These are phyloP conservation scores for Strobilomyces dryophilus DNA, from an alignment of 768 basidiomycete genomes.

Conservation along the genomic window DNA sequence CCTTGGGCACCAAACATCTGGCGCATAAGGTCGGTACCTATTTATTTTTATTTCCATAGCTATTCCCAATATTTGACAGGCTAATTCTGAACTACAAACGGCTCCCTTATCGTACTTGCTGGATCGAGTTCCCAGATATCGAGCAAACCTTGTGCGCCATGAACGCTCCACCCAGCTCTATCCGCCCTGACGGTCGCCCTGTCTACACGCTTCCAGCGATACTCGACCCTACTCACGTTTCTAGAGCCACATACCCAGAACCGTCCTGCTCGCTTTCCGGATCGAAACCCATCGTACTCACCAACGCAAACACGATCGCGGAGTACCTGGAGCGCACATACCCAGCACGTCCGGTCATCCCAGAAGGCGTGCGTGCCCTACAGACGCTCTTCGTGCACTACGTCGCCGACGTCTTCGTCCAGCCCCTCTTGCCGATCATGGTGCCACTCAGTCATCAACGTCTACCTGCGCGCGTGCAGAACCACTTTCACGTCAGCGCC, in stretches of 20 bases:
- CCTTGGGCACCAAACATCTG: slow-evolving; percentile 79
- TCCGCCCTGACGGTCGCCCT: slow-evolving; percentile 52
- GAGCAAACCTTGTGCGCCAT: slow-evolving; percentile 56
- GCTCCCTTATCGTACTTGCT: slow-evolving; percentile 62
- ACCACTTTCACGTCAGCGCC: slow-evolving; percentile 38
- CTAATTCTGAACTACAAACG: slow-evolving; percentile 77
- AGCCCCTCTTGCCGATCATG: slow-evolving; percentile 67
- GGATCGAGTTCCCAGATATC: slow-evolving; percentile 69
- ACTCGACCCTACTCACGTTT: slow-evolving; percentile 43
- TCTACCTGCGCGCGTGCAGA: slow-evolving; percentile 51
- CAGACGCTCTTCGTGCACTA: slow-evolving; percentile 69
- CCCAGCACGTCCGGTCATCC: slow-evolving; percentile 67
- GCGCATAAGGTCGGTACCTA: slow-evolving; percentile 52
- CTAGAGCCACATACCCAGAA: neutral
- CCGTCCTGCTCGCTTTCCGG: slow-evolving; percentile 29
- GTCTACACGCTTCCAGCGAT: slow-evolving; percentile 70
- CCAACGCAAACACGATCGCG: slow-evolving; percentile 58
- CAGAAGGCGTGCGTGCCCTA: slow-evolving; percentile 65
- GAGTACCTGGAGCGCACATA: slow-evolving; percentile 69
- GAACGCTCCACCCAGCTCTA: slow-evolving; percentile 53
- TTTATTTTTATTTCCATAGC: neutral
- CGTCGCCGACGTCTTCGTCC: slow-evolving; percentile 60
- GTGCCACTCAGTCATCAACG: slow-evolving; percentile 63
- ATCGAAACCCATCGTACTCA: slow-evolving; percentile 46
- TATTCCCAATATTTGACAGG: slow-evolving; percentile 30